Evolutionary conservation across 768 basidiomycete species (phyloP).

Genomic region (Strobilomyces dryophilus): DNA sequence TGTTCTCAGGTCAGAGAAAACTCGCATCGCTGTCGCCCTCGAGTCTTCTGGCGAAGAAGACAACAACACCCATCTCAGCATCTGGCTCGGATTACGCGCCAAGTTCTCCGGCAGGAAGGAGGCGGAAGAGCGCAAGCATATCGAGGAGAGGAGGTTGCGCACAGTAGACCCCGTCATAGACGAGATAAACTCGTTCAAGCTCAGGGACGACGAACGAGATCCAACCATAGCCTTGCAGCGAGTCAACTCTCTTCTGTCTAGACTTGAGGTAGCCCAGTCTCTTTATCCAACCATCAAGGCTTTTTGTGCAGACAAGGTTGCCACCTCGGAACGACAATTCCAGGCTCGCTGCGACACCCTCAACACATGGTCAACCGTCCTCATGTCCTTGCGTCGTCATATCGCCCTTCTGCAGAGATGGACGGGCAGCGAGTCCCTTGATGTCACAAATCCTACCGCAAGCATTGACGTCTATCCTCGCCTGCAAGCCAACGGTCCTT

Average conservation of each 20-base stretch:
- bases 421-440: constrained; percentile 90
- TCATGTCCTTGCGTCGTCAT: constrained; percentile 79
- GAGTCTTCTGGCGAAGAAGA: constrained; percentile 67
- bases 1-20: constrained; percentile 92
- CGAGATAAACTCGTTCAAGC: constrained; percentile 75
- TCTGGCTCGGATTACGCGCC: constrained; percentile 91
- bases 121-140: constrained; percentile 73
- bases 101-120: constrained; percentile 75
- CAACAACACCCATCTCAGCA: constrained; percentile 59
- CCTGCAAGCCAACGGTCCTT: constrained; percentile 28
- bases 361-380: constrained; percentile 88
- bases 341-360: constrained; percentile 85
- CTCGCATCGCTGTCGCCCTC: constrained; percentile 79
- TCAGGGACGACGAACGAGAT: constrained; percentile 38
- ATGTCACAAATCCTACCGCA: constrained; percentile 78
- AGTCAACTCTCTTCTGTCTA: constrained; percentile 62
- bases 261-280: constrained; percentile 77
- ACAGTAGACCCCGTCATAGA: constrained; percentile 80
- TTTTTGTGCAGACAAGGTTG: constrained; percentile 72
- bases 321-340: constrained; percentile 61
- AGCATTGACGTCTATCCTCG: constrained; percentile 47
- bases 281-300: constrained; percentile 84
- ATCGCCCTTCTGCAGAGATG: constrained; percentile 80
- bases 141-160: constrained; percentile 81
- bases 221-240: constrained; percentile 50